These are phyloP conservation scores for Rhododendron molle DNA, from an alignment of 148 eudicot species.

Conservation along the genomic window DNA sequence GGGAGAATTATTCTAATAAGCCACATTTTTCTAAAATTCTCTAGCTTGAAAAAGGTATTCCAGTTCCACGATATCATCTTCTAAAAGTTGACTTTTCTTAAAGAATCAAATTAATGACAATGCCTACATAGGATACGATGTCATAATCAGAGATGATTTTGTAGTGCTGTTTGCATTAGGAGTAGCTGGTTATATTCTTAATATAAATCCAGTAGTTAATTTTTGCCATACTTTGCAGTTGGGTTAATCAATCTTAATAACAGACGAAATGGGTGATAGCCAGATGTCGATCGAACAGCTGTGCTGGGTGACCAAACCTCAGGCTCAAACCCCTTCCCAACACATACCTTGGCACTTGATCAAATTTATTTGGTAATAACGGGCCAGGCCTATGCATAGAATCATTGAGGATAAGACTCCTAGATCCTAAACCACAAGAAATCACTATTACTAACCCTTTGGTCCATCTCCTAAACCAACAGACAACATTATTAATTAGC, in stretches of 20 bases:
- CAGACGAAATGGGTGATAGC: neutral
- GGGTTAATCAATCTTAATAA: neutral
- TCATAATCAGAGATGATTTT: neutral
- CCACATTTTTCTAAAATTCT: neutral
- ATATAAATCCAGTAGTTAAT: neutral
- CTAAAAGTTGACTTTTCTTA: neutral
- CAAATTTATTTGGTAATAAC: neutral
- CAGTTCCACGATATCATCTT: neutral
- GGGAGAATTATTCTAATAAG: no score
- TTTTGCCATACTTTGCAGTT: neutral
- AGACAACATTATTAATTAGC: neutral
- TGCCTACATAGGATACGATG: neutral
- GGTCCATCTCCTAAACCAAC: neutral
- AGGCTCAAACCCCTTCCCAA: neutral
- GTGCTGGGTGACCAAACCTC: neutral
- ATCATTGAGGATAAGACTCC: neutral
- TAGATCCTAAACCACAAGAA: neutral
- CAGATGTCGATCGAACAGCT: neutral
- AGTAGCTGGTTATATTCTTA: neutral
- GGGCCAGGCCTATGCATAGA: neutral
- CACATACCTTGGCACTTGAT: neutral
- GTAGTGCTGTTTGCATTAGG: neutral
- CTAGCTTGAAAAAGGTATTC: neutral
- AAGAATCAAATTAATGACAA: neutral
- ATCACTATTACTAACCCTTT: neutral